A percentile compares a stretch with the other conserved stretches of the same genome.
phyloP scores from a whole-genome alignment of 371 early-diverging fungal genomes.

The Homolaphlyctis polyrhiza region DNA sequence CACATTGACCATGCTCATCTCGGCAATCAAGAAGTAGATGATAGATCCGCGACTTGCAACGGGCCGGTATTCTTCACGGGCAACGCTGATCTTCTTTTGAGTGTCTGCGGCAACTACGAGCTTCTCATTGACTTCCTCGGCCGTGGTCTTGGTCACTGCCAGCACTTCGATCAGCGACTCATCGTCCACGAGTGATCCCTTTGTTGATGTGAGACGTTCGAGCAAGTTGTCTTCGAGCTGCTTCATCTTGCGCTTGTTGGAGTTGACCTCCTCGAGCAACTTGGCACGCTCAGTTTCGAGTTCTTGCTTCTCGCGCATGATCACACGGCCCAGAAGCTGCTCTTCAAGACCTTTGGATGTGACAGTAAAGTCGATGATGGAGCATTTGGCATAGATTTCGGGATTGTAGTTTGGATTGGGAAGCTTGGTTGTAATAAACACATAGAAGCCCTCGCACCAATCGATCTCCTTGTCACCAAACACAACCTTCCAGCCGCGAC shows the following conservation, averaged over 20 bases:
- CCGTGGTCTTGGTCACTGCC: slow-evolving; percentile 53
- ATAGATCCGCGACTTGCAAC: slow-evolving; percentile 54
- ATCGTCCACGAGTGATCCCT: slow-evolving; percentile 59
- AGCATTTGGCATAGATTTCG: slow-evolving; percentile 57
- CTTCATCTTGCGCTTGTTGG: slow-evolving; percentile 60
- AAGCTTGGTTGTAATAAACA: slow-evolving; percentile 57
- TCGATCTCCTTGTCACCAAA: slow-evolving; percentile 62
- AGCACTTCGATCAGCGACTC: slow-evolving; percentile 59
- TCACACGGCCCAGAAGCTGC: slow-evolving; percentile 58
- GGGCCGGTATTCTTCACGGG: slow-evolving; percentile 59
- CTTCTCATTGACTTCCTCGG: slow-evolving; percentile 61
- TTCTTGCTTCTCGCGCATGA: slow-evolving; percentile 60
- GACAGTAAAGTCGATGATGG: slow-evolving; percentile 59
- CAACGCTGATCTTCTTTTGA: slow-evolving; percentile 55
- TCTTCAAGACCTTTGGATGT: slow-evolving; percentile 57
- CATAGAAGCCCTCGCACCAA: slow-evolving; percentile 45
- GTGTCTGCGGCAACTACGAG: slow-evolving; percentile 57
- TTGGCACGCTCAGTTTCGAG: slow-evolving; percentile 57
- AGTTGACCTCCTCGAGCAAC: slow-evolving; percentile 55
- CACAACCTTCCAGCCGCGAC: slow-evolving; percentile 47
- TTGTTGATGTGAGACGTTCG: slow-evolving; percentile 50
- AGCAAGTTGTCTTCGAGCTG: slow-evolving; percentile 61
- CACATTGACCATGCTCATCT: slow-evolving; percentile 55
- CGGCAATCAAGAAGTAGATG: slow-evolving; percentile 59
- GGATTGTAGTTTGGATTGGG: slow-evolving; percentile 60